Evolutionary conservation across 2,329 filamentous ascomycete species (phyloP).

Genomic region (Penicillium nordicum): DNA sequence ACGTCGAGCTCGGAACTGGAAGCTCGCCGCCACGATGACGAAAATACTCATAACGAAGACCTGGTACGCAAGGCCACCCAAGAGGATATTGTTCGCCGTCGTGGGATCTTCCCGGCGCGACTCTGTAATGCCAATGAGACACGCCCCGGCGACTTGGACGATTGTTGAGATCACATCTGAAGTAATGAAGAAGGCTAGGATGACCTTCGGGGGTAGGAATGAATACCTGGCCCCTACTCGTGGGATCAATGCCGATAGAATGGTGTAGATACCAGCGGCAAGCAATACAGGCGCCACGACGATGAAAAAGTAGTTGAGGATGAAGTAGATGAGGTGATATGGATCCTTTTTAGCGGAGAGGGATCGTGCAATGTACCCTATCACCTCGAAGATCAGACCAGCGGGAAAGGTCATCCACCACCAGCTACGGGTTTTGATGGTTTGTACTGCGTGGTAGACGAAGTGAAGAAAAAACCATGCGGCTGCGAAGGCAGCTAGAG

Average conservation of each 20-base stretch:
- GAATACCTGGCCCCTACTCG: slow-evolving; percentile 10
- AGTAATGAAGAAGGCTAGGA: slow-evolving; percentile 16
- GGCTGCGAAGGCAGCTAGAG: slow-evolving; percentile 12
- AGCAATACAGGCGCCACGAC: slow-evolving; percentile 16
- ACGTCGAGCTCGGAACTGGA: background rate
- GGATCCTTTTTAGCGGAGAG: slow-evolving; percentile 14
- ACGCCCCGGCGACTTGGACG: slow-evolving; percentile 14
- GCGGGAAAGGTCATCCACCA: slow-evolving; percentile 16
- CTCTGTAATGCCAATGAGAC: slow-evolving; percentile 11
- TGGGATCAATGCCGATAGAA: slow-evolving; percentile 14
- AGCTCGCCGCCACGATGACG: background rate
- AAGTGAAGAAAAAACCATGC: slow-evolving; percentile 16
- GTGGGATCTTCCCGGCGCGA: slow-evolving; percentile 4
- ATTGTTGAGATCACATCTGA: slow-evolving; percentile 18
- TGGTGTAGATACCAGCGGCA: slow-evolving; percentile 14
- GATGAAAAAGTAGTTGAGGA: slow-evolving; percentile 18
- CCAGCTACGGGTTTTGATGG: slow-evolving; percentile 12
- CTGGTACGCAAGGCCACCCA: background rate
- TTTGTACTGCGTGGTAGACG: slow-evolving; percentile 8
- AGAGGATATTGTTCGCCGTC: background rate
- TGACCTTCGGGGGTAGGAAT: slow-evolving; percentile 9
- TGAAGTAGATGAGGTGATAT: slow-evolving; percentile 16
- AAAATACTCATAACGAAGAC: background rate
- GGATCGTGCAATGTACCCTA: slow-evolving; percentile 15
- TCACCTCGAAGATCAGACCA: slow-evolving; percentile 14